Evolutionary conservation across 768 basidiomycete genomes (phyloP).

Genomic region (Amanita pseudoporphyria): DNA sequence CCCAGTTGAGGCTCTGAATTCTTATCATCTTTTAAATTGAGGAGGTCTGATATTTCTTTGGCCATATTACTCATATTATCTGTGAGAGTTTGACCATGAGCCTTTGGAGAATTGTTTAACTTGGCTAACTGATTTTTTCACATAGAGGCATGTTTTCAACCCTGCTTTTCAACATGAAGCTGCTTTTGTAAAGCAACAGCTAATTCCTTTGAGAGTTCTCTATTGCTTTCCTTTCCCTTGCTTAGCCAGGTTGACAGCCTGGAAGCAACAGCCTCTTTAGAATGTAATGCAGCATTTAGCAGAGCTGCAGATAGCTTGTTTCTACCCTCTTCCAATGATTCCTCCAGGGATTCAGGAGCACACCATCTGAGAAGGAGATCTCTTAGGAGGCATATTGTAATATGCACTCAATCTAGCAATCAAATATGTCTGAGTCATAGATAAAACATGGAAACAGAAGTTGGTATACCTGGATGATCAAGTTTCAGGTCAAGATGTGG

Average conservation of each 20-base stretch:
- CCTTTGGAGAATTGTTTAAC: neutral
- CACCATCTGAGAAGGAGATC: neutral
- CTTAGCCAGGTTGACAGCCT: neutral
- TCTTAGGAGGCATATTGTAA: too few species aligned
- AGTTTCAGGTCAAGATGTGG: neutral
- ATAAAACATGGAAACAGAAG: too few species aligned
- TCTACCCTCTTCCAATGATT: neutral
- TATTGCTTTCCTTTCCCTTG: neutral
- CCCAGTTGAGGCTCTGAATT: neutral
- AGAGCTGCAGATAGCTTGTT: neutral
- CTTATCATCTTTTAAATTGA: neutral
- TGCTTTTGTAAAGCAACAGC: constrained; percentile 1
- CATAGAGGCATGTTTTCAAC: neutral
- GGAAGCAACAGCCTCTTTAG: neutral
- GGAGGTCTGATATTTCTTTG: neutral
- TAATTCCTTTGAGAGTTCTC: neutral
- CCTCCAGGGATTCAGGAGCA: neutral
- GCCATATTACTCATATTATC: neutral
- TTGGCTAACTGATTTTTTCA: neutral
- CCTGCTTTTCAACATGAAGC: constrained; percentile 1
- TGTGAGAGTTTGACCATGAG: neutral
- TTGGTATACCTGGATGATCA: neutral
- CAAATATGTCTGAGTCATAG: too few species aligned
- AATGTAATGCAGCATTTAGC: neutral
- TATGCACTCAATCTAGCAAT: too few species aligned